phyloP scores from a whole-genome alignment of 306 rosid species.

The Quillaja saponaria region DNA sequence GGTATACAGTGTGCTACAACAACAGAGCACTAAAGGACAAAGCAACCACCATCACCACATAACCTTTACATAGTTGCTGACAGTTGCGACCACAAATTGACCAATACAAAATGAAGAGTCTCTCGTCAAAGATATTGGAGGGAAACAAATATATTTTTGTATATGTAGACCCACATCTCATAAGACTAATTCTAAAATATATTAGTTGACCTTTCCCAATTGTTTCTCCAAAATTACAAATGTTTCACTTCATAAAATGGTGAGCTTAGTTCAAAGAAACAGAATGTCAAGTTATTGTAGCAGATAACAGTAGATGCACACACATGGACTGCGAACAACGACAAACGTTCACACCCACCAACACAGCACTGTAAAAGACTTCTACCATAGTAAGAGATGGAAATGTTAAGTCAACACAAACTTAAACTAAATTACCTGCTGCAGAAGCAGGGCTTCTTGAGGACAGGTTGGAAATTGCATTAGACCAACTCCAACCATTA shows the following conservation, averaged over 20 bases:
- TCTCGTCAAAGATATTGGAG: no score
- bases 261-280: no score
- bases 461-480: conserved; percentile 87
- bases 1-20: not conserved
- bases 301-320: not conserved
- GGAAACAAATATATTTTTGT: no score
- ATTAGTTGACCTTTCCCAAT: no score
- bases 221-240: no score
- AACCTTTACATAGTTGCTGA: not conserved
- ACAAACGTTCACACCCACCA: not conserved
- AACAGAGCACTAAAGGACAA: not conserved
- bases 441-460: conserved; percentile 66
- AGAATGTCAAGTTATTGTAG: no score
- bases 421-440: conserved; percentile 51
- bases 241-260: not conserved
- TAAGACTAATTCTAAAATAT: no score
- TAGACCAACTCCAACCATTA: conserved; percentile 93
- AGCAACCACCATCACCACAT: not conserved
- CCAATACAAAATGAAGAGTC: no score
- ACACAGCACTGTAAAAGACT: conserved; percentile 3
- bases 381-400: conserved; percentile 6
- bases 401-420: conserved; percentile 2
- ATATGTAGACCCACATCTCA: no score
- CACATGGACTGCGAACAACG: not conserved
- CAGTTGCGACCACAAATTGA: no score